Evolutionary conservation across 2,329 filamentous ascomycete species (phyloP).

Genomic region (Ophiocordyceps robertsii): DNA sequence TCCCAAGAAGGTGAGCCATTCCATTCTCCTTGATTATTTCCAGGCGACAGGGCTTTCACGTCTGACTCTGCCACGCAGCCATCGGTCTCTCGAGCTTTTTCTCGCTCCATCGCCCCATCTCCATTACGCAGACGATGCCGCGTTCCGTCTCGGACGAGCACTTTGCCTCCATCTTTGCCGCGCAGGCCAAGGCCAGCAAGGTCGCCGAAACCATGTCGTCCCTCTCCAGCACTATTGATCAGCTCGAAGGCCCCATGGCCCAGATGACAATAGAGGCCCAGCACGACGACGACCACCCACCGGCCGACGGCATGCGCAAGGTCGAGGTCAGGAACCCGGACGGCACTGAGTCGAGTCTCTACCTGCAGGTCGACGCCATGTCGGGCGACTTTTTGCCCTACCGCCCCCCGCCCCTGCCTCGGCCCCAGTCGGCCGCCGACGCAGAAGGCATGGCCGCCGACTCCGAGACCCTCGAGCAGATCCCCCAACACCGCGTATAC

Average conservation of each 20-base stretch:
- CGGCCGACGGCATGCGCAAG: slow-evolving; percentile 33
- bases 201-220: slow-evolving; percentile 54
- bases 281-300: slow-evolving; percentile 25
- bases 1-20: slow-evolving; percentile 47
- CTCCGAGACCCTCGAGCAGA: slow-evolving; percentile 18
- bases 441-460: slow-evolving; percentile 18
- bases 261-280: slow-evolving; percentile 30
- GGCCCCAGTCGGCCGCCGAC: slow-evolving; percentile 36
- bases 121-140: slow-evolving; percentile 70
- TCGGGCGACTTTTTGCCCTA: slow-evolving; percentile 66
- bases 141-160: slow-evolving; percentile 55
- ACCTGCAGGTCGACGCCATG: slow-evolving; percentile 55
- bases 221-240: slow-evolving; percentile 44
- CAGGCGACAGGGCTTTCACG: background rate
- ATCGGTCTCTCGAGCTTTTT: slow-evolving; percentile 87
- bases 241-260: slow-evolving; percentile 44
- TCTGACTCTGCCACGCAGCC: slow-evolving; percentile 38
- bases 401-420: slow-evolving; percentile 68
- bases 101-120: slow-evolving; percentile 88
- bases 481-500: slow-evolving; percentile 41
- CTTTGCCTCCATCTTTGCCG: slow-evolving; percentile 74
- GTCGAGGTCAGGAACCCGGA: slow-evolving; percentile 42
- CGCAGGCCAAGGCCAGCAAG: slow-evolving; percentile 34
- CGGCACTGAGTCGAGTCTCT: slow-evolving; percentile 43
- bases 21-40: background rate